Evolutionary conservation across 2,329 filamentous ascomycete genomes (phyloP).

Genomic region (Paecilomyces sp.): DNA sequence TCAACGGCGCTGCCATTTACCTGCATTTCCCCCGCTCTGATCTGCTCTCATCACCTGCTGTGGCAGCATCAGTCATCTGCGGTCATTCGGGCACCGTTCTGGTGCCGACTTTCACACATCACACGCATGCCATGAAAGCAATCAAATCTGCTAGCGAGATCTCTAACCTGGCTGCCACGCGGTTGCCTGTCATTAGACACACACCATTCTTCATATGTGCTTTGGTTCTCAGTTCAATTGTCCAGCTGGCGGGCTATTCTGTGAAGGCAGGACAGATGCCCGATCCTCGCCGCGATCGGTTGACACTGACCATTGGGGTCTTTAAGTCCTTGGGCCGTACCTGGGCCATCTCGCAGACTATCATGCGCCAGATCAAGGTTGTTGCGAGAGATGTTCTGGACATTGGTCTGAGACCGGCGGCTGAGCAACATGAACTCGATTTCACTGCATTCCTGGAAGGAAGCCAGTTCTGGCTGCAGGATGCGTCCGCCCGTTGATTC

Average conservation of each 20-base stretch:
- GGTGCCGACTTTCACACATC: constrained; percentile 33
- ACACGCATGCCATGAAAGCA: constrained; percentile 67
- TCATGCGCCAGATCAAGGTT: constrained; percentile 65
- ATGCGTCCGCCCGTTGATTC: constrained; percentile 2
- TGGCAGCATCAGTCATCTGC: constrained; percentile 42
- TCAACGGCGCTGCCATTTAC: constrained; percentile 57
- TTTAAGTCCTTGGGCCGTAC: constrained; percentile 61
- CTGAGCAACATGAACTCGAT: constrained; percentile 24
- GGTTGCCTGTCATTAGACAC: constrained; percentile 58
- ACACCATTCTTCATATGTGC: constrained; percentile 81
- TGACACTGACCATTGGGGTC: constrained; percentile 71
- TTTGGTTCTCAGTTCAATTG: constrained; percentile 69
- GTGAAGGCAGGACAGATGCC: constrained; percentile 51
- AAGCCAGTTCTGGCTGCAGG: constrained; percentile 26
- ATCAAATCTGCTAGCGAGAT: constrained; percentile 73
- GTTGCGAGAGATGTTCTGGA: constrained; percentile 69
- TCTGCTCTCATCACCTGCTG: constrained; percentile 50
- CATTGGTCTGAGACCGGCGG: constrained; percentile 28
- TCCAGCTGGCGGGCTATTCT: constrained; percentile 74
- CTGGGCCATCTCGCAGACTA: constrained; percentile 65
- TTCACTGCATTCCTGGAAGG: constrained; percentile 26
- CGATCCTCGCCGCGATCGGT: constrained; percentile 56
- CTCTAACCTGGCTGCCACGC: constrained; percentile 61
- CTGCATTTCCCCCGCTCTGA: constrained; percentile 75
- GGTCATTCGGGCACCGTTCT: constrained; percentile 31